These are phyloP conservation scores for Wallacemonas rigidus DNA, from an alignment of 208 protist species.

Conservation along the genomic window DNA sequence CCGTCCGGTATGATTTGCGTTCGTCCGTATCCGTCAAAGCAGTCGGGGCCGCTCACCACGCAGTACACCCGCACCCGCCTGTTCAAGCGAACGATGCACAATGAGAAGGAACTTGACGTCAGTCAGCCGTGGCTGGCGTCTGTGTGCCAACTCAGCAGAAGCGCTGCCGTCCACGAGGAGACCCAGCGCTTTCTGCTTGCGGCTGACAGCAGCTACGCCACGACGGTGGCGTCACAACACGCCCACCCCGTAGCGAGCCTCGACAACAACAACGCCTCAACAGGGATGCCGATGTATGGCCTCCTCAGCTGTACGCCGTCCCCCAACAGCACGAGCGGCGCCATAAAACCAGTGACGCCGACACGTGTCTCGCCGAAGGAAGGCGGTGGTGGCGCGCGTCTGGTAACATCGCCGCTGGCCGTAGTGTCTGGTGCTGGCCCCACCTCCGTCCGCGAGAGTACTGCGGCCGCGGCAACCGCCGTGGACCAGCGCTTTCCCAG, in stretches of 20 bases:
- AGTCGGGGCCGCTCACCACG: background rate
- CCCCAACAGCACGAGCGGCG: background rate
- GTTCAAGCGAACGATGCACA: background rate
- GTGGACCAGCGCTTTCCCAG: too few relatives aligned
- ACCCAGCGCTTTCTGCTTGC: background rate
- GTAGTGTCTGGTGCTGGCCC: too few relatives aligned
- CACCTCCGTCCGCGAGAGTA: too few relatives aligned
- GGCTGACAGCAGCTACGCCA: background rate
- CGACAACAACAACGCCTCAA: background rate
- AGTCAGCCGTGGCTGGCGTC: constrained; percentile 7
- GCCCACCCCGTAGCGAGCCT: too few relatives aligned
- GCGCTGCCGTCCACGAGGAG: background rate
- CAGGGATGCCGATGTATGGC: background rate
- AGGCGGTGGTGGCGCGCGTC: background rate
- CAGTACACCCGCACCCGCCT: constrained; percentile 9
- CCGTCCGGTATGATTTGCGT: constrained; percentile 41
- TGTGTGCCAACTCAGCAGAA: background rate
- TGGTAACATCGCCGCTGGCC: too few relatives aligned
- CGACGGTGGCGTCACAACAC: background rate
- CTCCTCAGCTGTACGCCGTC: background rate
- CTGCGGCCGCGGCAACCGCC: too few relatives aligned
- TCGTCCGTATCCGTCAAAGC: constrained; percentile 28
- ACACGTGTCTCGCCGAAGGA: background rate
- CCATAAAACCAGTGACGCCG: background rate
- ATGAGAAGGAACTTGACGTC: background rate